Conservation (phyloP, 2,329 filamentous ascomycete genomes). For the Fusarium sp. region DNA sequence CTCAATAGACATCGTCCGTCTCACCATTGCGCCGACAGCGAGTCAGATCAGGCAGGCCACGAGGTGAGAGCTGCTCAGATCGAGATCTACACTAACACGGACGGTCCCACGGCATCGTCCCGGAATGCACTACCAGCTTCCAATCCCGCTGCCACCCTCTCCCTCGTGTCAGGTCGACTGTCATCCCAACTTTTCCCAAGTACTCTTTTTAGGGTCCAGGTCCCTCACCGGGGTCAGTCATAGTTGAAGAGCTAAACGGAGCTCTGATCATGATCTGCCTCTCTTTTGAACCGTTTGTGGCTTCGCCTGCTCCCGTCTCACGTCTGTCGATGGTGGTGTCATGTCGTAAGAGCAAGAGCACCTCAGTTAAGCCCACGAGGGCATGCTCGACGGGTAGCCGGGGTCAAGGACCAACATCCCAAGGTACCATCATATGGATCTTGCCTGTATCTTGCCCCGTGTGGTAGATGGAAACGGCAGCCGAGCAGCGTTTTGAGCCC, state of each 20-base stretch:
- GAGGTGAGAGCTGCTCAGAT: constrained; percentile 38
- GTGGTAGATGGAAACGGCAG: constrained; percentile 13
- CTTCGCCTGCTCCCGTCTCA: constrained; percentile 30
- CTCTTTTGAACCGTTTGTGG: constrained; percentile 21
- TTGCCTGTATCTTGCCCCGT: constrained; percentile 18
- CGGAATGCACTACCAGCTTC: constrained; percentile 26
- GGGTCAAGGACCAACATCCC: constrained; percentile 25
- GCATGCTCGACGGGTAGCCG: constrained; percentile 29
- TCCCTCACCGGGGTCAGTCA: constrained; percentile 11
- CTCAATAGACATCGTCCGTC: constrained; percentile 30
- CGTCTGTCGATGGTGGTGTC: constrained; percentile 38
- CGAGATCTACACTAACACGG: constrained; percentile 46
- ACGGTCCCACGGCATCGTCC: constrained; percentile 33
- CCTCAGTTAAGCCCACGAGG: constrained; percentile 23
- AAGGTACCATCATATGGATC: constrained; percentile 8
- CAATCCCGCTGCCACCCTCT: constrained; percentile 31
- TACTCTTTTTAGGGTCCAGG: constrained; percentile 12
- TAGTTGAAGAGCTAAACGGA: constrained; percentile 18
- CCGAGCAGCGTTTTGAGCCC: constrained; percentile 41
- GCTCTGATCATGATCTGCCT: constrained; percentile 3
- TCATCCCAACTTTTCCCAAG: constrained; percentile 36
- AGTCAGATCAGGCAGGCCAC: constrained; percentile 44
- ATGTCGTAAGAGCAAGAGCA: constrained; percentile 32
- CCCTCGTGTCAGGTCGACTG: constrained; percentile 29
- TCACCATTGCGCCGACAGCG: constrained; percentile 38